Evolutionary conservation across 2,329 filamentous ascomycete species (phyloP).

Genomic region (Cercospora janseana): DNA sequence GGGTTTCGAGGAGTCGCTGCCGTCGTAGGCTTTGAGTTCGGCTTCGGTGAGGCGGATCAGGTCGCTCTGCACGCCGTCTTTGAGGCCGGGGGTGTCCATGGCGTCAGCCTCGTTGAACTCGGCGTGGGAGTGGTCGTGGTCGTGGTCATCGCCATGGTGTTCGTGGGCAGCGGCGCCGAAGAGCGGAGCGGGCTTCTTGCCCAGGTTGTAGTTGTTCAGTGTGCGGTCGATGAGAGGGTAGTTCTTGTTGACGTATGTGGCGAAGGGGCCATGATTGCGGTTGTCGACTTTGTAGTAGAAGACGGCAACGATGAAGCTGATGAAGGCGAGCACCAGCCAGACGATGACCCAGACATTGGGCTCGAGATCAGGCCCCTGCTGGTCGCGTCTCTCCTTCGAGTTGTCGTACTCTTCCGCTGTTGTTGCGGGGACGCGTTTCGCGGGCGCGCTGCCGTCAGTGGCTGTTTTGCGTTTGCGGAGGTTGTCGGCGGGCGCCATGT

Average conservation of each 20-base stretch:
- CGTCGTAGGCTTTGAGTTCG: slow-evolving; percentile 30
- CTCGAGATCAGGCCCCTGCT: slow-evolving; percentile 21
- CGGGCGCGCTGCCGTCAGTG: slow-evolving; percentile 7
- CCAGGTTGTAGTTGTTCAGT: slow-evolving; percentile 11
- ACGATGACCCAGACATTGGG: slow-evolving; percentile 26
- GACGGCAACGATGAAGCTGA: slow-evolving; percentile 15
- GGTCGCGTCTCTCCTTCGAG: slow-evolving; percentile 10
- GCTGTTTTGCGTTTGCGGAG: slow-evolving; percentile 23
- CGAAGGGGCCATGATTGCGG: slow-evolving; percentile 23
- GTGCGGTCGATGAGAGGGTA: slow-evolving; percentile 22
- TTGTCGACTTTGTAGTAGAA: slow-evolving; percentile 31
- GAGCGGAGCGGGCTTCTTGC: slow-evolving; percentile 9
- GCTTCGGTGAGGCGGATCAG: slow-evolving; percentile 25
- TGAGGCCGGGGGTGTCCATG: neutral
- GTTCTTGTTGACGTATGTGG: slow-evolving; percentile 24
- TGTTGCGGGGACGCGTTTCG: slow-evolving; percentile 12
- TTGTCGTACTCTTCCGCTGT: slow-evolving; percentile 20
- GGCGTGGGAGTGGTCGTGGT: neutral
- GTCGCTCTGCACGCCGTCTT: slow-evolving; percentile 1
- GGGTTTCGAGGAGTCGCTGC: slow-evolving; percentile 29
- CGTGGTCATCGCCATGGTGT: slow-evolving; percentile 3
- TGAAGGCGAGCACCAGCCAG: slow-evolving; percentile 20
- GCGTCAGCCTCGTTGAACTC: neutral
- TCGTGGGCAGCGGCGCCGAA: slow-evolving; percentile 20
- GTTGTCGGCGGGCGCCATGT: slow-evolving; percentile 20